These are phyloP conservation scores for Steccherinum ochraceum DNA, from an alignment of 768 basidiomycete species.

Conservation along the genomic window DNA sequence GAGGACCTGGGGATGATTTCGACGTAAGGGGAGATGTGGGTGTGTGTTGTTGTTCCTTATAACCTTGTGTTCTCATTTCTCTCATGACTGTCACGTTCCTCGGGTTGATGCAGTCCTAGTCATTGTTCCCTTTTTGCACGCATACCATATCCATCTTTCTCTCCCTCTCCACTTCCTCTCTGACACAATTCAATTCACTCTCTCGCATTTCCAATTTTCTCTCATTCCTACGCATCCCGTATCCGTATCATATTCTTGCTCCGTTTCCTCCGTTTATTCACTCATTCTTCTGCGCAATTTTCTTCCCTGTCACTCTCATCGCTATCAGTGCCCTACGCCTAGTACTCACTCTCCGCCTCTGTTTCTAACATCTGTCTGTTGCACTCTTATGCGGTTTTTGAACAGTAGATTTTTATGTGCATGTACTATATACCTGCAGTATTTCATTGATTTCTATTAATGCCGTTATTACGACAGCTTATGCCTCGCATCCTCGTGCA, in stretches of 20 bases:
- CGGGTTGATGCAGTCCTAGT: background rate
- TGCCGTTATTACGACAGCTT: no score
- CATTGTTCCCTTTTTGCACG: constrained; percentile 3
- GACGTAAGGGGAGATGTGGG: constrained; percentile 35
- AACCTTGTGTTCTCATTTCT: constrained; percentile 1
- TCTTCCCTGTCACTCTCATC: background rate
- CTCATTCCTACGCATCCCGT: background rate
- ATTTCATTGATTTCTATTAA: background rate
- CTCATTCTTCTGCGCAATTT: no score
- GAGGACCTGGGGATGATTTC: constrained; percentile 77
- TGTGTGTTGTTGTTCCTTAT: constrained; percentile 1
- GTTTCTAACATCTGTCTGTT: background rate
- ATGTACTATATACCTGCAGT: background rate
- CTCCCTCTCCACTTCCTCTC: background rate
- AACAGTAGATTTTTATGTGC: background rate
- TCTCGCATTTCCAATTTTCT: background rate
- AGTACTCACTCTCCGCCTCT: background rate
- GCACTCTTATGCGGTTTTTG: background rate
- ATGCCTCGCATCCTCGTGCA: no score
- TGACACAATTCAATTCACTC: background rate
- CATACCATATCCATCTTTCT: constrained; percentile 5
- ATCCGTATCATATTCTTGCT: no score
- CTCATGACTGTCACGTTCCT: constrained; percentile 1
- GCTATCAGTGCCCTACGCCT: background rate
- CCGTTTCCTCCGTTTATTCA: no score